A percentile compares a stretch with the other conserved stretches of the same genome.
These are phyloP conservation scores for Calycina herbarum DNA, from an alignment of 2,329 filamentous ascomycete species.

Conservation along the genomic window DNA sequence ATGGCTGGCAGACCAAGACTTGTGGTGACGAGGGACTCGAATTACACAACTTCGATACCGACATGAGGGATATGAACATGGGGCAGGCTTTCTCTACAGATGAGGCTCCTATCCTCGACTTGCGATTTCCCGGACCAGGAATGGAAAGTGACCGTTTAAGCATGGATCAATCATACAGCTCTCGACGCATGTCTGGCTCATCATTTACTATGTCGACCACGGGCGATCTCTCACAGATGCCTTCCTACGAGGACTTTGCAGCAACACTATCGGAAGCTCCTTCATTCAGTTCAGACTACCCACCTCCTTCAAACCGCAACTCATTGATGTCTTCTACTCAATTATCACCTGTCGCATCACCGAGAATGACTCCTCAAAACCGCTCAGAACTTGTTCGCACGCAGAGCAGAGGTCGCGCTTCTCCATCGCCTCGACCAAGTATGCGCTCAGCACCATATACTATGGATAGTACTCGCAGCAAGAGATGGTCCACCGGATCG, in stretches of 20 bases:
- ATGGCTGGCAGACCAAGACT: constrained; percentile 54
- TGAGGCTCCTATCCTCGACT: constrained; percentile 63
- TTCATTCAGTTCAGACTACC: constrained; percentile 67
- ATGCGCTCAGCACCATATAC: constrained; percentile 70
- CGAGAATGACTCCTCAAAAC: constrained; percentile 61
- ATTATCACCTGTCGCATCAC: constrained; percentile 71
- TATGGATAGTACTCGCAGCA: constrained; percentile 64
- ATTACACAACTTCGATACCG: constrained; percentile 54
- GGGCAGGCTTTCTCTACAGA: constrained; percentile 64
- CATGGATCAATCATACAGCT: constrained; percentile 54
- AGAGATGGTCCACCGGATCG: constrained; percentile 78
- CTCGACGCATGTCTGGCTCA: constrained; percentile 68
- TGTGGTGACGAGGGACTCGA: constrained; percentile 56
- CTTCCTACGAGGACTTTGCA: constrained; percentile 71
- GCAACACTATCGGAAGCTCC: constrained; percentile 65
- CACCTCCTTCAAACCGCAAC: constrained; percentile 64
- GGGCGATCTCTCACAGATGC: constrained; percentile 64
- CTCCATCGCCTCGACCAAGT: constrained; percentile 68
- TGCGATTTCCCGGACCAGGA: constrained; percentile 51
- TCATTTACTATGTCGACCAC: constrained; percentile 72
- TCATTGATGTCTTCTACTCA: constrained; percentile 71
- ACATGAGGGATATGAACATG: constrained; percentile 60
- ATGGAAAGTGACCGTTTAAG: constrained; percentile 52
- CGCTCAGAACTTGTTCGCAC: constrained; percentile 62
- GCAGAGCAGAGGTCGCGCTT: constrained; percentile 68